A percentile compares a stretch with the other conserved stretches of the same genome.
phyloP scores from a whole-genome alignment of 1,139 yeast species.

The Taphrina deformans region DNA sequence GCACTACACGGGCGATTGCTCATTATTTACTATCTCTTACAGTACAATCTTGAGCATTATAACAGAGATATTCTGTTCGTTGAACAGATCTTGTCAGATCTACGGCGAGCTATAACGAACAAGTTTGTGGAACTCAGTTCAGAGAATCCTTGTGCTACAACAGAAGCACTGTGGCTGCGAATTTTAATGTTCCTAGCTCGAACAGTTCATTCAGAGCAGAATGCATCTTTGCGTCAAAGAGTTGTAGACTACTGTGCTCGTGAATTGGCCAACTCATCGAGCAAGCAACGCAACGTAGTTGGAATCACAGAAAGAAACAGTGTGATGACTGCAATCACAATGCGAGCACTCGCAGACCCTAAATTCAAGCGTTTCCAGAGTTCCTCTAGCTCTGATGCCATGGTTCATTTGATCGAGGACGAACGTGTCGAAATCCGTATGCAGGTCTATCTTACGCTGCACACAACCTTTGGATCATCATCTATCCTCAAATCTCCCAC shows the following conservation, averaged over 20 bases:
- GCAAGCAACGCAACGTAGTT: background rate
- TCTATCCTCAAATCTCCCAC: slow-evolving; percentile 1
- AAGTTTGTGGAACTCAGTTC: slow-evolving; percentile 16
- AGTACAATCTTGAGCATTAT: slow-evolving; percentile 19
- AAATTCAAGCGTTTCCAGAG: slow-evolving; percentile 8
- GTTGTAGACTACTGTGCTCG: slow-evolving; percentile 20
- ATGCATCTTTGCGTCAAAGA: slow-evolving; percentile 9
- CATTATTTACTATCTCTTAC: slow-evolving; percentile 24
- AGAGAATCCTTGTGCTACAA: slow-evolving; percentile 19
- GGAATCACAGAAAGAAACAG: background rate
- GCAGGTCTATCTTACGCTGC: background rate
- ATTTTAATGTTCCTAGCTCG: slow-evolving; percentile 16
- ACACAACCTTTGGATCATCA: background rate
- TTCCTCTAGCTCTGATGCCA: background rate
- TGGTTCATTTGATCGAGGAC: slow-evolving; percentile 9
- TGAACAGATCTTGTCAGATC: slow-evolving; percentile 12
- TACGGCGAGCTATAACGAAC: slow-evolving; percentile 16
- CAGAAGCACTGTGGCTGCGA: slow-evolving; percentile 19
- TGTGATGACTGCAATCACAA: slow-evolving; percentile 18
- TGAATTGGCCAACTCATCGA: background rate
- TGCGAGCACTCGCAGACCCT: slow-evolving; percentile 19
- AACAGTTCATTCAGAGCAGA: background rate
- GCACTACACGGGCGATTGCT: slow-evolving; percentile 35
- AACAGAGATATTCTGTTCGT: slow-evolving; percentile 4
- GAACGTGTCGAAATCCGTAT: slow-evolving; percentile 10